Conservation (phyloP, 192 early-diverging fungal genomes). For the Podila epigama region DNA sequence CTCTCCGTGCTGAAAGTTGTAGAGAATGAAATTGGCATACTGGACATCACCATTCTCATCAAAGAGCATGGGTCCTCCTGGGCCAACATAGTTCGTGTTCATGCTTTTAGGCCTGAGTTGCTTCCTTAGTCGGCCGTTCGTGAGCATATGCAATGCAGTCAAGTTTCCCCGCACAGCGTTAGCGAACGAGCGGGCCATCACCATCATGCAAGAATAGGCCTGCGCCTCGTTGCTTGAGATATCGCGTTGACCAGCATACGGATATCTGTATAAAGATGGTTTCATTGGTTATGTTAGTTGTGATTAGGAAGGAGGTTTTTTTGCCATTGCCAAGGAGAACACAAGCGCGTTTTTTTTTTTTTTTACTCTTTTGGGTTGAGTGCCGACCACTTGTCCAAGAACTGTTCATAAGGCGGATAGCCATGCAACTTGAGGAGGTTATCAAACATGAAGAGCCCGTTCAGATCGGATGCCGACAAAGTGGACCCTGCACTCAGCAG, state of each 20-base stretch:
- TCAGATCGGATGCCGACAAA: constrained; percentile 30
- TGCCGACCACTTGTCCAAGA: constrained; percentile 51
- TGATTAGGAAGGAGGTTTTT: no score
- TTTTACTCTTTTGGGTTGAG: constrained; percentile 49
- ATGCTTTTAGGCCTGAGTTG: constrained; percentile 45
- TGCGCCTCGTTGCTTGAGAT: constrained; percentile 58
- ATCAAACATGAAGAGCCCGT: constrained; percentile 57
- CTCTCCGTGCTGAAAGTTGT: constrained; percentile 50
- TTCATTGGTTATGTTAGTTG: no score
- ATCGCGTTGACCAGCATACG: constrained; percentile 51
- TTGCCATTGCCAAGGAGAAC: no score
- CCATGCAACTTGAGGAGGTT: constrained; percentile 54
- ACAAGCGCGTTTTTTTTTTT: no score
- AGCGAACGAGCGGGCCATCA: constrained; percentile 54
- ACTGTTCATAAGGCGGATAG: constrained; percentile 54
- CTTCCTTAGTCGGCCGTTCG: constrained; percentile 39
- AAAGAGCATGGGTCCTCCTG: constrained; percentile 56
- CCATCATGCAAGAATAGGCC: constrained; percentile 63
- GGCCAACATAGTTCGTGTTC: constrained; percentile 59
- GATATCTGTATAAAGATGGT: constrained; percentile 48
- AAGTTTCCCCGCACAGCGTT: constrained; percentile 37
- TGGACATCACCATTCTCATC: constrained; percentile 55
- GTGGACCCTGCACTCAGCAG: constrained; percentile 10
- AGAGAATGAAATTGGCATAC: constrained; percentile 55
- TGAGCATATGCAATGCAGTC: constrained; percentile 37